These are phyloP conservation scores for Xerocomus spinulosus DNA, from an alignment of 768 basidiomycete genomes.

Conservation along the genomic window DNA sequence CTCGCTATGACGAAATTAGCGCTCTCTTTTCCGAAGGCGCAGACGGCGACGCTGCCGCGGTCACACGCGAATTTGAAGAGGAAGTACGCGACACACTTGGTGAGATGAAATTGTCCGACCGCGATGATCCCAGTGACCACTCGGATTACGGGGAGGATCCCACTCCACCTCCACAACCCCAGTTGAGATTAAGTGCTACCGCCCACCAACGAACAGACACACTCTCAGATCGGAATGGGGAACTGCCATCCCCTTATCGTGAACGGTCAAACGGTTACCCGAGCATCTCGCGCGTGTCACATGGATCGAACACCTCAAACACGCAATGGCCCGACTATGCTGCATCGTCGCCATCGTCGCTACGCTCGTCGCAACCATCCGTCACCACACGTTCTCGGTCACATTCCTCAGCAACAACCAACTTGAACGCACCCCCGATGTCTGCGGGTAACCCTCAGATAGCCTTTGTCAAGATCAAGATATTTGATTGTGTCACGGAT, in stretches of 20 bases:
- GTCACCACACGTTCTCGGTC: constrained; percentile 53
- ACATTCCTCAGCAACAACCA: constrained; percentile 47
- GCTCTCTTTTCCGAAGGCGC: constrained; percentile 40
- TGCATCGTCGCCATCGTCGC: constrained; percentile 44
- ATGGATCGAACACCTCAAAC: constrained; percentile 26
- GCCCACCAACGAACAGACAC: constrained; percentile 49
- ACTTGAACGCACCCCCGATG: constrained; percentile 63
- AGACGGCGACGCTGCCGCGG: constrained; percentile 37
- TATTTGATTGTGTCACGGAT: constrained; percentile 89
- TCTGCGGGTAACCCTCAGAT: constrained; percentile 75
- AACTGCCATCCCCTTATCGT: constrained; percentile 29
- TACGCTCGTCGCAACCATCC: constrained; percentile 51
- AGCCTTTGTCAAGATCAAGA: constrained; percentile 97
- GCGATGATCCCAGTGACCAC: constrained; percentile 51
- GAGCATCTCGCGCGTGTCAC: constrained; percentile 26
- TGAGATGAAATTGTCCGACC: constrained; percentile 42
- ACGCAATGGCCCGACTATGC: constrained; percentile 26
- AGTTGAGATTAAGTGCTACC: constrained; percentile 30
- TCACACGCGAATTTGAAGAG: constrained; percentile 35
- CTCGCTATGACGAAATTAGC: constrained; percentile 56
- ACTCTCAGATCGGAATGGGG: constrained; percentile 29
- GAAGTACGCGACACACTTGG: constrained; percentile 50
- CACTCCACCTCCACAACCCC: constrained; percentile 34
- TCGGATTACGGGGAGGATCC: constrained; percentile 62
- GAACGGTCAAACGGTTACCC: constrained; percentile 30